Conservation (phyloP, 2,329 filamentous ascomycete genomes). For the Fusarium pseudoanthophilum region DNA sequence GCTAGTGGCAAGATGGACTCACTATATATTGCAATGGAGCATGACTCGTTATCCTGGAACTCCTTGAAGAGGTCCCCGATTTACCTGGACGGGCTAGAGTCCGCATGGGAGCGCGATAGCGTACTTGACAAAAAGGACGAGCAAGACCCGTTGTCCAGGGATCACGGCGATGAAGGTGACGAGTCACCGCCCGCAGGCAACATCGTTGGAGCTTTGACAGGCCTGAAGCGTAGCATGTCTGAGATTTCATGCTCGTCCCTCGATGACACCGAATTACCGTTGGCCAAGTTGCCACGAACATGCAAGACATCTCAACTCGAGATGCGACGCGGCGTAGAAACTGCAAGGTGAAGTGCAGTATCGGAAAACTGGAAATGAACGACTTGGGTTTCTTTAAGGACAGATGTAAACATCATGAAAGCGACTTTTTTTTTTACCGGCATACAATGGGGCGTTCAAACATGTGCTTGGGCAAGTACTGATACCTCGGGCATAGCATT, state of each 20-base stretch:
- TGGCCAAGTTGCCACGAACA: conserved; percentile 54
- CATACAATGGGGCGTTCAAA: conserved; percentile 33
- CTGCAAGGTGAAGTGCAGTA: conserved; percentile 29
- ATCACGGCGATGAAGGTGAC: conserved; percentile 36
- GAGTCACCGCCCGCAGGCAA: conserved; percentile 37
- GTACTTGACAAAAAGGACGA: conserved; percentile 57
- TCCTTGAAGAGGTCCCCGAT: conserved; percentile 60
- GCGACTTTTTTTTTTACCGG: conserved; percentile 17
- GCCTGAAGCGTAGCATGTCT: conserved; percentile 62
- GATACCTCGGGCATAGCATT: conserved; percentile 35
- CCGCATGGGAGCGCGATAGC: conserved; percentile 63
- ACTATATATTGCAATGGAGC: conserved; percentile 67
- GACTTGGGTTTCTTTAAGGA: not conserved
- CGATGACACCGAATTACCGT: conserved; percentile 47
- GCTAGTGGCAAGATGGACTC: conserved; percentile 66
- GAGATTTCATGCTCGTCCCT: conserved; percentile 61
- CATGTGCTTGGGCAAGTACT: conserved; percentile 18
- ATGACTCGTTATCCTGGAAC: conserved; percentile 67
- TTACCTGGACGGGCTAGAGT: conserved; percentile 64
- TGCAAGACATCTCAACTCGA: conserved; percentile 54
- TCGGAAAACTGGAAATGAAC: not conserved
- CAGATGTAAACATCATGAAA: conserved; percentile 18
- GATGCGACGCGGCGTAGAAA: conserved; percentile 47
- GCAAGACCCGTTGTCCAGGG: conserved; percentile 47
- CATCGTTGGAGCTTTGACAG: conserved; percentile 43